These are phyloP conservation scores for Trichoderma semiorbis DNA, from an alignment of 2,329 filamentous ascomycete species.

Conservation along the genomic window DNA sequence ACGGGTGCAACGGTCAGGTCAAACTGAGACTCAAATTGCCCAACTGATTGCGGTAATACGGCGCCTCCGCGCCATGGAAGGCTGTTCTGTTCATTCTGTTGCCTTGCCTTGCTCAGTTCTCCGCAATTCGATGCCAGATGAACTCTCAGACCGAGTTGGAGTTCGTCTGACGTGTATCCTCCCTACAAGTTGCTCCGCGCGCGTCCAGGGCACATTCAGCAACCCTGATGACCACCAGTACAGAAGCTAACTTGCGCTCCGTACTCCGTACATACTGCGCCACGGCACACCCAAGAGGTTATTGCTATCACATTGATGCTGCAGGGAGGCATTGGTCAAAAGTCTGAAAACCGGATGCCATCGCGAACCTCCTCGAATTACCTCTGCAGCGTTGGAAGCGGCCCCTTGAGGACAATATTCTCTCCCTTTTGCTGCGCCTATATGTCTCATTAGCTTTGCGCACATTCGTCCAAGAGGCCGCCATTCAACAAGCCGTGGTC, in stretches of 20 bases:
- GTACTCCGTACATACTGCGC: background rate
- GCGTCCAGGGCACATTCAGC: background rate
- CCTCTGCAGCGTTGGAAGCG: background rate
- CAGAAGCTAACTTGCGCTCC: background rate
- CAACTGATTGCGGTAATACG: background rate
- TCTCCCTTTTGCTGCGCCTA: background rate
- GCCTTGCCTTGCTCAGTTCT: background rate
- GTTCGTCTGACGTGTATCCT: background rate
- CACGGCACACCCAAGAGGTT: background rate
- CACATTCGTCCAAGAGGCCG: background rate
- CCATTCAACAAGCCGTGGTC: background rate
- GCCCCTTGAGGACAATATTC: background rate
- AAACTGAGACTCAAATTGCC: constrained; percentile 11
- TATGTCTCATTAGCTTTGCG: background rate
- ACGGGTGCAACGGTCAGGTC: constrained; percentile 12
- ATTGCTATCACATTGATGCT: background rate
- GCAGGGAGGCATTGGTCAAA: background rate
- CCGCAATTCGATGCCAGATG: background rate
- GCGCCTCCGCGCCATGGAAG: background rate
- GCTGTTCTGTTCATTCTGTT: background rate
- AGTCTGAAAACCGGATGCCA: background rate
- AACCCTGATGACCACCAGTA: constrained; percentile 2
- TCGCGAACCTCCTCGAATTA: background rate
- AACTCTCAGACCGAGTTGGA: background rate
- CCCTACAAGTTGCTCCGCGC: background rate